These are phyloP conservation scores for Lichina pygmaea DNA, from an alignment of 495 filamentous ascomycete genomes.

Conservation along the genomic window DNA sequence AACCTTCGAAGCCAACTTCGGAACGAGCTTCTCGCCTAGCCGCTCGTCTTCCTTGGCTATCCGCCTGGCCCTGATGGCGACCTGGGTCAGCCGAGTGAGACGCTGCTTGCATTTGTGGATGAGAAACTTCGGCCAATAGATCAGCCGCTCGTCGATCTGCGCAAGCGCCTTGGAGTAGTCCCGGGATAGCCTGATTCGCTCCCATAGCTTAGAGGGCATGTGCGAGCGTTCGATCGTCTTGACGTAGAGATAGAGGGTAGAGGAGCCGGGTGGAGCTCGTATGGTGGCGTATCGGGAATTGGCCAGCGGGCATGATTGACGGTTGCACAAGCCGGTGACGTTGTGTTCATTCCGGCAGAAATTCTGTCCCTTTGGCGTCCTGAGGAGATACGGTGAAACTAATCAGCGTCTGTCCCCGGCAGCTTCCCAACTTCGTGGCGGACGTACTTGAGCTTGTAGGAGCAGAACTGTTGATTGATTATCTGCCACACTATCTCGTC, in stretches of 20 bases:
- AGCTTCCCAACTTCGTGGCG: background rate
- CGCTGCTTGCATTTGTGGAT: constrained; percentile 96
- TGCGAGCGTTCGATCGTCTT: constrained; percentile 84
- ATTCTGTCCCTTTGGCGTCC: constrained; percentile 72
- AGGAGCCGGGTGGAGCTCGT: constrained; percentile 53
- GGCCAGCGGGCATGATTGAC: constrained; percentile 82
- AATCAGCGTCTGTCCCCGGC: background rate
- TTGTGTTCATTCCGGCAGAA: constrained; percentile 96
- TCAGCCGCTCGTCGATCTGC: constrained; percentile 67
- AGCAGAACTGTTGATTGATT: constrained; percentile 88
- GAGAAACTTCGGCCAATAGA: constrained; percentile 92
- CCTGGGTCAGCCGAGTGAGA: constrained; percentile 79
- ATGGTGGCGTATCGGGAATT: constrained; percentile 92
- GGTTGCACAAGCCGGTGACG: constrained; percentile 82
- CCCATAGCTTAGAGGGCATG: constrained; percentile 82
- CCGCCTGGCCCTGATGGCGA: constrained; percentile 59
- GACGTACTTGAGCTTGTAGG: constrained; percentile 78
- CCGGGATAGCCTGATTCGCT: constrained; percentile 65
- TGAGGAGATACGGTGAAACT: constrained; percentile 10
- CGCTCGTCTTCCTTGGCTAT: constrained; percentile 70
- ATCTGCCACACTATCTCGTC: constrained; percentile 98
- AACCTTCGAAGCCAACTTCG: constrained; percentile 80
- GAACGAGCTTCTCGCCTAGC: constrained; percentile 73
- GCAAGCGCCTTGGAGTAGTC: constrained; percentile 75
- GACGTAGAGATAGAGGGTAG: constrained; percentile 84